Percentiles rank a stretch among this genome's conserved stretches.
Conservation (phyloP, 345 rosid species). For the Syzygium oleosum region DNA sequence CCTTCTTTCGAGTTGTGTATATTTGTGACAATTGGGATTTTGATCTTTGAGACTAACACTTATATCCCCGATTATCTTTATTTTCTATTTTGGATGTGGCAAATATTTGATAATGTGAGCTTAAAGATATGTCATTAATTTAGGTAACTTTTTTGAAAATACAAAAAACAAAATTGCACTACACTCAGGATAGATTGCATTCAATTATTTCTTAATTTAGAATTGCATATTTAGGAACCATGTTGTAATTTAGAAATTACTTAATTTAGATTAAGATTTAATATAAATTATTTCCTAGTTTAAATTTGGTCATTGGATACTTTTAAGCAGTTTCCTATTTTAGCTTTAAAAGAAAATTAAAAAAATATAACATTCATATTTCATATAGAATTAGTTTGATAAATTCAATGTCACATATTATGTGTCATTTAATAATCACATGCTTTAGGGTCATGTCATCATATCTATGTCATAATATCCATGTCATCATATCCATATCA, state of each 20-base stretch:
- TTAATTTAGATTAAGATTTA: no score
- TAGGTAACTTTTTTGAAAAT: not conserved
- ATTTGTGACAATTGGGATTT: not conserved
- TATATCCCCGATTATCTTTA: not conserved
- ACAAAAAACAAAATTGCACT: not conserved
- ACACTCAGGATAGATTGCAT: not conserved
- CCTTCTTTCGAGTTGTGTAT: not conserved
- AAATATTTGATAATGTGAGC: not conserved
- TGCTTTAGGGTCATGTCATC: no score
- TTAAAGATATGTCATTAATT: not conserved
- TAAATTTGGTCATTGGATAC: not conserved
- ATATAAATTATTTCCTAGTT: not conserved
- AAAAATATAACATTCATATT: not conserved
- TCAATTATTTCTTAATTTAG: not conserved
- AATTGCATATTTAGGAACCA: not conserved
- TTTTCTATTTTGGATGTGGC: not conserved
- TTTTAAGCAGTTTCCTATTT: not conserved
- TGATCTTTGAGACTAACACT: not conserved
- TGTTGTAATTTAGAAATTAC: no score
- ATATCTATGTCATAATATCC: no score
- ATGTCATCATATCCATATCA: not conserved
- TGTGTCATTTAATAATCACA: not conserved
- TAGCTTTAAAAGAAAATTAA: no score
- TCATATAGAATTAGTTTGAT: not conserved
- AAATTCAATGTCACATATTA: not conserved